phyloP scores from a whole-genome alignment of 495 filamentous ascomycete genomes.

The Tuber magnatum region DNA sequence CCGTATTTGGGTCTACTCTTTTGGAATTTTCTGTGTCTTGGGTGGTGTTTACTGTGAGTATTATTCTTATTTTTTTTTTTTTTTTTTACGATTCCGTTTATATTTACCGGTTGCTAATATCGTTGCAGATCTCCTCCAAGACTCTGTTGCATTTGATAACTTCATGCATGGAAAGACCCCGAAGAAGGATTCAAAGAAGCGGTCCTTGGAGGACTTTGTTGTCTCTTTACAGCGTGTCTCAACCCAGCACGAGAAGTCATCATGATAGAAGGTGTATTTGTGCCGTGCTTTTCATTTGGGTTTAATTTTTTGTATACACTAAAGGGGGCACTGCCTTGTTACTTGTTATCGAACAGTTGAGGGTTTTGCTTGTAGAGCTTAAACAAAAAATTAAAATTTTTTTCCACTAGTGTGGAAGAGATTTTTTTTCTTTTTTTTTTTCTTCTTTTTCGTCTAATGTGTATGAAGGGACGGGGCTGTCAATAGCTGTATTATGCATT shows the following conservation, averaged over 20 bases:
- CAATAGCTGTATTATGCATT: conserved; percentile 3
- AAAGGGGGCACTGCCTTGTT: neutral
- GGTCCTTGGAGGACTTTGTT: conserved; percentile 77
- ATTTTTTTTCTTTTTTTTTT: neutral
- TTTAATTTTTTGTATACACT: neutral
- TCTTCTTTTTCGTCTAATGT: neutral
- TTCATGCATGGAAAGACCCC: conserved; percentile 79
- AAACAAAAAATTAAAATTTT: neutral
- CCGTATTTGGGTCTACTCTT: conserved; percentile 83
- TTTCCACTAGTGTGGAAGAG: neutral
- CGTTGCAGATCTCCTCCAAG: conserved; percentile 59
- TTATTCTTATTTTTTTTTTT: too few relatives aligned
- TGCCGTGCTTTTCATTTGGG: neutral
- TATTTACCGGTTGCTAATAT: conserved; percentile 39
- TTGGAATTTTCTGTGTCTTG: conserved; percentile 72
- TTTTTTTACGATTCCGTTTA: neutral
- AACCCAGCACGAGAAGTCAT: conserved; percentile 71
- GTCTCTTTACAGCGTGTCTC: conserved; percentile 79
- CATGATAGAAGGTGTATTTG: conserved; percentile 44
- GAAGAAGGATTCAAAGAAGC: conserved; percentile 66
- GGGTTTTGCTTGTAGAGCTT: neutral
- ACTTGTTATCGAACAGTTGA: neutral
- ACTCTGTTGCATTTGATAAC: conserved; percentile 72
- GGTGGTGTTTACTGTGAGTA: conserved; percentile 46
- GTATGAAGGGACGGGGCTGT: neutral